Evolutionary conservation across 306 rosid species (phyloP).

Genomic region (Vigna angularis): DNA sequence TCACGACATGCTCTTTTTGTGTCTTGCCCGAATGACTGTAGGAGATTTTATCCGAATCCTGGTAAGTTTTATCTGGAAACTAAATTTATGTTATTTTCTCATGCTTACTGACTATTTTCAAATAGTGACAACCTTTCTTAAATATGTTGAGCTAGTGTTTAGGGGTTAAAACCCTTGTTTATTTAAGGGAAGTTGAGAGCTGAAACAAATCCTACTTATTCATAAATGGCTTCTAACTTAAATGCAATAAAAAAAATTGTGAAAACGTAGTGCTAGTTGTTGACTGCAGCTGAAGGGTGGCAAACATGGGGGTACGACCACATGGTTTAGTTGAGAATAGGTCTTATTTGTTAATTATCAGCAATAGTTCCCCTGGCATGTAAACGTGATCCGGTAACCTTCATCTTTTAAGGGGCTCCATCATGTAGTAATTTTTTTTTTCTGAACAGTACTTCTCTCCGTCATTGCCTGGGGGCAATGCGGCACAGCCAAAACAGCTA

Average conservation of each 20-base stretch:
- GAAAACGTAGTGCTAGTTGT: not conserved
- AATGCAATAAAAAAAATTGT: not conserved
- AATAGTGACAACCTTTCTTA: not conserved
- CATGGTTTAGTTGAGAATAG: conserved; percentile 5
- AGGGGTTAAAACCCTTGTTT: not conserved
- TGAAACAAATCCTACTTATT: not conserved
- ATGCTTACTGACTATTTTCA: not conserved
- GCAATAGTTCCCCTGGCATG: conserved; percentile 21
- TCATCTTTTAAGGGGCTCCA: conserved; percentile 7
- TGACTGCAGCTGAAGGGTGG: conserved; percentile 5
- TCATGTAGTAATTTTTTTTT: not conserved
- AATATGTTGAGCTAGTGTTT: conserved; percentile 6
- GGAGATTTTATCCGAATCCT: conserved; percentile 87
- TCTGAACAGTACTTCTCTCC: not conserved
- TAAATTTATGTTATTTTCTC: not conserved
- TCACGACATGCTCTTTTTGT: conserved; percentile 75
- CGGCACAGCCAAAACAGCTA: not conserved
- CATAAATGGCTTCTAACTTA: conserved; percentile 3
- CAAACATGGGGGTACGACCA: not conserved
- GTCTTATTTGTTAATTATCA: not conserved
- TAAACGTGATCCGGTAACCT: not conserved
- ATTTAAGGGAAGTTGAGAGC: not conserved
- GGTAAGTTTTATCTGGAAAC: conserved; percentile 54
- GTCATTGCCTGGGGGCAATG: not conserved
- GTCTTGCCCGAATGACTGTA: conserved; percentile 74